These are phyloP conservation scores for Tylopilus subfusipes DNA, from an alignment of 768 basidiomycete genomes.

Conservation along the genomic window DNA sequence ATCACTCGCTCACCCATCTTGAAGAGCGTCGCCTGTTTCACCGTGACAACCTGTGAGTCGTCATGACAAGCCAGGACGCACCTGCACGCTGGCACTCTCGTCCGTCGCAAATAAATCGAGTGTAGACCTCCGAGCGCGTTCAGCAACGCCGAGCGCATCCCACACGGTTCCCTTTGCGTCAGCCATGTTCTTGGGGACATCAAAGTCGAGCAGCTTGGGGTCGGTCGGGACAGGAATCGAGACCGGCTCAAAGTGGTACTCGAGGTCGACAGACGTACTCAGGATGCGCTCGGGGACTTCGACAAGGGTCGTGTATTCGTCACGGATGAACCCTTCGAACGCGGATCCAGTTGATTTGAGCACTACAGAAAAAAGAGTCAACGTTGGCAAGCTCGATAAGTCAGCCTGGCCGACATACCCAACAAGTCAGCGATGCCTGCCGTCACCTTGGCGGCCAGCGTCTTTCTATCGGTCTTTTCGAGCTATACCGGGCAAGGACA, in stretches of 20 bases:
- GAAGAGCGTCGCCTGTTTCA: conserved; percentile 78
- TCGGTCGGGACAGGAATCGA: conserved; percentile 47
- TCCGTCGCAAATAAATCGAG: conserved; percentile 82
- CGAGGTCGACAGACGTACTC: conserved; percentile 80
- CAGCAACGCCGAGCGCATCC: conserved; percentile 53
- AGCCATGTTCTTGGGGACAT: conserved; percentile 32
- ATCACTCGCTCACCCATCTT: conserved; percentile 81
- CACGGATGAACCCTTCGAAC: conserved; percentile 75
- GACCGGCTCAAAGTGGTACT: conserved; percentile 59
- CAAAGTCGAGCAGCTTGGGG: conserved; percentile 50
- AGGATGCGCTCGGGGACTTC: conserved; percentile 89
- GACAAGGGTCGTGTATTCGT: conserved; percentile 84
- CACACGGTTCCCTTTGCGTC: conserved; percentile 50
- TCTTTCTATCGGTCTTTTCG: conserved; percentile 67
- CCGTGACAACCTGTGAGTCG: background rate
- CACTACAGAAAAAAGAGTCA: conserved; percentile 42
- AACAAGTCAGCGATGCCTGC: conserved; percentile 78
- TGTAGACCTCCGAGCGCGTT: conserved; percentile 57
- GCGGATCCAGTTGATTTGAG: conserved; percentile 87
- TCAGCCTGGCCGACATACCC: conserved; percentile 42
- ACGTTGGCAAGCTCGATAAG: background rate
- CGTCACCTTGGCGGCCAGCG: conserved; percentile 56
- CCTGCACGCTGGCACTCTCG: conserved; percentile 91
- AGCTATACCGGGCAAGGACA: conserved; percentile 36
- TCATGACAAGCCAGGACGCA: conserved; percentile 28